Percentiles rank a stretch among this genome's conserved stretches.
phyloP scores from a whole-genome alignment of 2,329 filamentous ascomycete species.

The Microdochium paspali region DNA sequence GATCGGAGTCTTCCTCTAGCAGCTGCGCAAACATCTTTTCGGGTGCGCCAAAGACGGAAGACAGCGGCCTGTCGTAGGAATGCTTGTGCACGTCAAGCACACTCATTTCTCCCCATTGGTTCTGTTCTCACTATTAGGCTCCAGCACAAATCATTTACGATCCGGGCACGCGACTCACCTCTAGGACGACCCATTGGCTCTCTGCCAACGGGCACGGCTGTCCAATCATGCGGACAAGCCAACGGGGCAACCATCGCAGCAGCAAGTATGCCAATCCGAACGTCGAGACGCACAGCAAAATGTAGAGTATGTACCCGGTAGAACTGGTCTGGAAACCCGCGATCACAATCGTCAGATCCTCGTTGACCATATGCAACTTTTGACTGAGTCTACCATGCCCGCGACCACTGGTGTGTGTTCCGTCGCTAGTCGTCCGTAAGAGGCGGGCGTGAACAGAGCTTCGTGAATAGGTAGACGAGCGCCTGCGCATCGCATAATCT shows the following conservation, averaged over 20 bases:
- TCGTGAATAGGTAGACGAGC: slow-evolving; percentile 51
- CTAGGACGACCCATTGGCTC: slow-evolving; percentile 87
- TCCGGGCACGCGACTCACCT: slow-evolving; percentile 39
- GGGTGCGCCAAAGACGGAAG: slow-evolving; percentile 56
- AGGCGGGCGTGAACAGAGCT: slow-evolving; percentile 54
- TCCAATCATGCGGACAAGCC: slow-evolving; percentile 72
- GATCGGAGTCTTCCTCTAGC: slow-evolving; percentile 64
- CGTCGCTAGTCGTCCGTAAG: slow-evolving; percentile 59
- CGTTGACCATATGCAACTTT: slow-evolving; percentile 86
- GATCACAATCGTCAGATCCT: slow-evolving; percentile 89
- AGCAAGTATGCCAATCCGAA: slow-evolving; percentile 74
- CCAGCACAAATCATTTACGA: slow-evolving; percentile 7
- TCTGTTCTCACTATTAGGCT: slow-evolving; percentile 26
- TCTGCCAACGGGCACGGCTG: slow-evolving; percentile 57
- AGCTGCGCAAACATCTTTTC: slow-evolving; percentile 48
- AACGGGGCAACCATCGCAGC: slow-evolving; percentile 81
- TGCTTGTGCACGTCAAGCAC: slow-evolving; percentile 57
- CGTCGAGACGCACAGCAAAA: slow-evolving; percentile 60
- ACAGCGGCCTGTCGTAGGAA: slow-evolving; percentile 44
- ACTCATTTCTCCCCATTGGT: slow-evolving; percentile 90
- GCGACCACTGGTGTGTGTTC: slow-evolving; percentile 57
- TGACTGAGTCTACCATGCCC: slow-evolving; percentile 63
- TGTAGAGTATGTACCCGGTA: slow-evolving; percentile 60
- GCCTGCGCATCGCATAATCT: slow-evolving; percentile 45
- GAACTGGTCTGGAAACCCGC: slow-evolving; percentile 79